Percentiles rank a stretch among this genome's conserved stretches.
These are phyloP conservation scores for Tetrahymena malaccensis DNA, from an alignment of 73 alveolate genomes.

Conservation along the genomic window DNA sequence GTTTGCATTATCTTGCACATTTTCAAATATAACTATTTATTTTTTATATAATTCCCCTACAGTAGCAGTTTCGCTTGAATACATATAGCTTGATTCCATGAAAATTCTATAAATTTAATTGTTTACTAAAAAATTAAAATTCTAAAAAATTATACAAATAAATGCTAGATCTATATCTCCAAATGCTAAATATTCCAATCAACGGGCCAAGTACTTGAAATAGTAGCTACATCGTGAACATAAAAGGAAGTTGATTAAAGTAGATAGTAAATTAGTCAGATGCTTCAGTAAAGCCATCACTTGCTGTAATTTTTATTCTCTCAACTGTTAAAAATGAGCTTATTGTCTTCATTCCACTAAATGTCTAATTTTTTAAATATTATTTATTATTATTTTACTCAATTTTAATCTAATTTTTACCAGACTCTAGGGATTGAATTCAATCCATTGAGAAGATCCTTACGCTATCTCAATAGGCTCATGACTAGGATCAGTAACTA, in stretches of 20 bases:
- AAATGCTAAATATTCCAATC: neutral
- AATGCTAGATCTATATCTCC: neutral
- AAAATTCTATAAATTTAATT: neutral
- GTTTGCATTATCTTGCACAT: neutral
- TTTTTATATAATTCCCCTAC: neutral
- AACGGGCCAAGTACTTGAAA: neutral
- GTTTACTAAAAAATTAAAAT: neutral
- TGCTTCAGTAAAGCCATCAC: neutral
- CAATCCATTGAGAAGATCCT: neutral
- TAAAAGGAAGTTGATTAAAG: neutral
- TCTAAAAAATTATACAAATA: neutral
- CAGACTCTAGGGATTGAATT: neutral
- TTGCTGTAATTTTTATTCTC: neutral
- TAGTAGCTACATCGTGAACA: neutral
- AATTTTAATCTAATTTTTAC: neutral
- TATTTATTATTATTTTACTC: neutral
- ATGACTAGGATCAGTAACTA: neutral
- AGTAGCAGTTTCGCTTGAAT: neutral
- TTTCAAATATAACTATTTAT: neutral
- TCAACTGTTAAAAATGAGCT: neutral
- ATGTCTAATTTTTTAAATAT: neutral
- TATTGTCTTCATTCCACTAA: neutral
- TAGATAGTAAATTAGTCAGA: neutral
- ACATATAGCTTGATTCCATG: neutral
- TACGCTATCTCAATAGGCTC: neutral